These are phyloP conservation scores for Lactarius sp. DNA, from an alignment of 768 basidiomycete genomes.

Conservation along the genomic window DNA sequence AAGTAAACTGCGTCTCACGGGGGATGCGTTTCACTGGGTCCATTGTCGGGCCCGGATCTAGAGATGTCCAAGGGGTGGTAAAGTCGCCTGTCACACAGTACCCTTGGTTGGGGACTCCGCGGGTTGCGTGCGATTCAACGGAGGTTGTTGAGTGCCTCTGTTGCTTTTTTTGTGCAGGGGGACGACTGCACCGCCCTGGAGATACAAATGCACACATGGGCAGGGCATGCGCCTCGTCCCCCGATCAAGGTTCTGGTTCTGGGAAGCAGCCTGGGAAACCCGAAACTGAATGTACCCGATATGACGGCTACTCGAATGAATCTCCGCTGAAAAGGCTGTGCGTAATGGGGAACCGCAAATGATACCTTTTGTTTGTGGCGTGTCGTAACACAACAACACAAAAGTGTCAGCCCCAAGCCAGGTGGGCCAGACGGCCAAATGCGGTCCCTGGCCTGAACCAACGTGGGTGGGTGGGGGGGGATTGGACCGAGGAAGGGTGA, in stretches of 20 bases:
- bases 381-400: slow-evolving; percentile 8
- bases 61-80: slow-evolving; percentile 5
- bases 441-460: slow-evolving; percentile 9
- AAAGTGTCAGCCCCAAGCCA: background rate
- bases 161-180: slow-evolving; percentile 14
- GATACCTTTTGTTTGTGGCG: slow-evolving; percentile 20
- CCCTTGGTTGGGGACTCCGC: slow-evolving; percentile 13
- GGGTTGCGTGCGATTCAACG: slow-evolving; percentile 13
- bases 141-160: slow-evolving; percentile 5
- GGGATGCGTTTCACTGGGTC: slow-evolving; percentile 1
- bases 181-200: slow-evolving; percentile 20
- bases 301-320: slow-evolving; percentile 10
- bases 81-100: background rate
- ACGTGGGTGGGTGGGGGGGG: background rate
- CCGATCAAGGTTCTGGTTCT: slow-evolving; percentile 24
- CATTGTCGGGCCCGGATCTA: slow-evolving; percentile 10
- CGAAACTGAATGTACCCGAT: slow-evolving; percentile 16
- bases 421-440: slow-evolving; percentile 1
- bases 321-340: slow-evolving; percentile 22
- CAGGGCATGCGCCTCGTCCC: slow-evolving; percentile 6
- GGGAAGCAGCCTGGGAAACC: slow-evolving; percentile 20
- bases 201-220: slow-evolving; percentile 6
- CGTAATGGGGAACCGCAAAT: slow-evolving; percentile 17
- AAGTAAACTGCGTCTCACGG: slow-evolving; percentile 1
- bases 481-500: background rate